phyloP scores from a whole-genome alignment of 495 filamentous ascomycete genomes.

The Pyronema omphalodes region DNA sequence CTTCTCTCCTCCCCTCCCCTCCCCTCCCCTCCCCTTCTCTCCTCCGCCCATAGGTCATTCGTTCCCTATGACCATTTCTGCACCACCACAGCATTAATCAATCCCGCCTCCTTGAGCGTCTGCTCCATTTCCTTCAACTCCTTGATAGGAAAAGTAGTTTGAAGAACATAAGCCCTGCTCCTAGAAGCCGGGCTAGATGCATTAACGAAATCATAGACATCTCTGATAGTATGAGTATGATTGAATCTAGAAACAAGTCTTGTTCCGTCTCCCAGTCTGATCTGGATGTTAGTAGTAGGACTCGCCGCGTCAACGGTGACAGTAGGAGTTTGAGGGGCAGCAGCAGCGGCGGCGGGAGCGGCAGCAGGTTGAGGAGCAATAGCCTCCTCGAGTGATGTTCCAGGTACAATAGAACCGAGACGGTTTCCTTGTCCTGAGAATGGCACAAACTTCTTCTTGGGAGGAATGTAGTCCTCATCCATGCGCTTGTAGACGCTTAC shows the following conservation, averaged over 20 bases:
- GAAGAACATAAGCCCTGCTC: conserved; percentile 54
- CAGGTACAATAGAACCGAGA: conserved; percentile 81
- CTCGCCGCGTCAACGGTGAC: conserved; percentile 53
- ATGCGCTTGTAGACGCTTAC: conserved; percentile 68
- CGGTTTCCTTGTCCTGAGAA: conserved; percentile 69
- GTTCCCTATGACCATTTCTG: conserved; percentile 42
- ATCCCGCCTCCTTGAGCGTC: conserved; percentile 43
- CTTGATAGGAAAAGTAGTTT: conserved; percentile 92
- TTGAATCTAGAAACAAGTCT: conserved; percentile 79
- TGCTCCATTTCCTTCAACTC: conserved; percentile 58
- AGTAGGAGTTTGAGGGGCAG: conserved; percentile 26
- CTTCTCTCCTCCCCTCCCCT: no score
- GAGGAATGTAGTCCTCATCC: conserved; percentile 60
- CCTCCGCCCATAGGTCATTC: no score
- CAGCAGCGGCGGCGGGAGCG: conserved; percentile 25
- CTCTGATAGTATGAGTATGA: conserved; percentile 71
- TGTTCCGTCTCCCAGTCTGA: conserved; percentile 80
- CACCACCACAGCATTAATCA: conserved; percentile 55
- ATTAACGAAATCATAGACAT: conserved; percentile 73
- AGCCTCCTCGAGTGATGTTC: conserved; percentile 28
- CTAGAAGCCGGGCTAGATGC: conserved; percentile 42
- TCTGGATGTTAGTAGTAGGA: conserved; percentile 62
- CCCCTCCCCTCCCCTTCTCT: no score
- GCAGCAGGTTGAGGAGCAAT: conserved; percentile 24
- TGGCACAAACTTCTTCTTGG: conserved; percentile 73